Percentiles rank a stretch among this genome's conserved stretches.
Conservation (phyloP, 345 rosid genomes). For the Gossypium australe region DNA sequence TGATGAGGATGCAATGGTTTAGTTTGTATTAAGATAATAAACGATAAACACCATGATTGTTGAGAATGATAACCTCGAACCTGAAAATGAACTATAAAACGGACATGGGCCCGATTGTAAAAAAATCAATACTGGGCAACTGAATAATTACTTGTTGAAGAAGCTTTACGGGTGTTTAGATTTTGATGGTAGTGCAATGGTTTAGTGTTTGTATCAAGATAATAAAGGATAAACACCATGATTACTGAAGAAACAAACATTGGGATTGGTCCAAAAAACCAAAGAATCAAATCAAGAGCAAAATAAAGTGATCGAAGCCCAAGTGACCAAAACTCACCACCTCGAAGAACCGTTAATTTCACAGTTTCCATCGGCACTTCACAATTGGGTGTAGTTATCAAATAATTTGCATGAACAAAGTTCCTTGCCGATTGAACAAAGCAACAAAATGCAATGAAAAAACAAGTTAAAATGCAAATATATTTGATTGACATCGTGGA, state of each 20-base stretch:
- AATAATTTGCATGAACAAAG: constrained; percentile 60
- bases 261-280: constrained; percentile 88
- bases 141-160: neutral
- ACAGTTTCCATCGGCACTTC: constrained; percentile 34
- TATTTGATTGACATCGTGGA: constrained; percentile 58
- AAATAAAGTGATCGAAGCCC: constrained; percentile 72
- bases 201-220: constrained; percentile 41
- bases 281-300: constrained; percentile 51
- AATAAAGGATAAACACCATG: constrained; percentile 42
- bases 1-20: constrained; percentile 39
- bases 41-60: constrained; percentile 37
- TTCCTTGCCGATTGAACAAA: constrained; percentile 64
- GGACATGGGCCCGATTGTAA: too few relatives aligned
- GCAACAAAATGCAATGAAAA: constrained; percentile 58
- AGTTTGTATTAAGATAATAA: constrained; percentile 38
- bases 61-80: too few relatives aligned
- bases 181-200: constrained; percentile 40
- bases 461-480: constrained; percentile 52
- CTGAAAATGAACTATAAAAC: too few relatives aligned
- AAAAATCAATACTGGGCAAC: neutral
- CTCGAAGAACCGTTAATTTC: constrained; percentile 43
- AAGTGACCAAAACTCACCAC: constrained; percentile 68
- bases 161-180: constrained; percentile 10
- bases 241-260: constrained; percentile 53
- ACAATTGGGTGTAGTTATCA: constrained; percentile 46